Percentiles rank a stretch among this genome's conserved stretches.
Evolutionary conservation across 179 eudicot genomes (phyloP).

Genomic region (Beta macrorhiza): DNA sequence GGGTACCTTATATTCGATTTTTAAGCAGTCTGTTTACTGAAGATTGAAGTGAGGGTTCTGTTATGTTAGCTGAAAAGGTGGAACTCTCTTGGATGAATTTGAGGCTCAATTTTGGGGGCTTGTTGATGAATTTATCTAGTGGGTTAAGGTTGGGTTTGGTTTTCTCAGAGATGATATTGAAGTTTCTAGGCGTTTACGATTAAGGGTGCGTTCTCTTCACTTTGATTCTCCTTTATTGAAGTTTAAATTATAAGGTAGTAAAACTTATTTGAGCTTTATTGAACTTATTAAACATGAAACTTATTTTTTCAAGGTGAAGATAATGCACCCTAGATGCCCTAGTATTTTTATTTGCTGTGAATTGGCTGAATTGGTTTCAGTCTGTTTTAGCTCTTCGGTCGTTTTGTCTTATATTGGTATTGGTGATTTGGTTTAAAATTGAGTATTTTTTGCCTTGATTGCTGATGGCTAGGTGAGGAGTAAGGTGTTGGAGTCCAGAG

Average conservation of each 20-base stretch:
- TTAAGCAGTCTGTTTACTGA: neutral
- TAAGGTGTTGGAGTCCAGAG: slow-evolving; percentile 83
- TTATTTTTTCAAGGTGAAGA: too few species aligned
- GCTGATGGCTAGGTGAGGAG: slow-evolving; percentile 65
- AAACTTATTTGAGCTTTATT: too few species aligned
- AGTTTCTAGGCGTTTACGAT: neutral
- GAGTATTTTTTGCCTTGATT: slow-evolving; percentile 14
- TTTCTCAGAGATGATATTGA: neutral
- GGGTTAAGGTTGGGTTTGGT: neutral
- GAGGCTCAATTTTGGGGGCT: neutral
- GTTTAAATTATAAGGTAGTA: too few species aligned
- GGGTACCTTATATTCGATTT: neutral
- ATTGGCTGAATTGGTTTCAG: neutral
- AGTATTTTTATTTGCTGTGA: neutral
- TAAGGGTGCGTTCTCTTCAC: too few species aligned
- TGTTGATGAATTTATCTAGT: neutral
- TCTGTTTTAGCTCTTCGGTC: neutral
- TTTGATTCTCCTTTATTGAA: too few species aligned
- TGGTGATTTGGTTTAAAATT: slow-evolving; percentile 1
- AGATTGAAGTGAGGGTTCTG: neutral
- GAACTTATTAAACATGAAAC: too few species aligned
- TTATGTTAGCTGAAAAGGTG: neutral
- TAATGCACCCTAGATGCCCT: too few species aligned
- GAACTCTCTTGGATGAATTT: neutral
- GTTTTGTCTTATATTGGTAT: neutral